These are phyloP conservation scores for Immersiporthe knoxdaviesiana DNA, from an alignment of 2,329 filamentous ascomycete genomes.

Conservation along the genomic window DNA sequence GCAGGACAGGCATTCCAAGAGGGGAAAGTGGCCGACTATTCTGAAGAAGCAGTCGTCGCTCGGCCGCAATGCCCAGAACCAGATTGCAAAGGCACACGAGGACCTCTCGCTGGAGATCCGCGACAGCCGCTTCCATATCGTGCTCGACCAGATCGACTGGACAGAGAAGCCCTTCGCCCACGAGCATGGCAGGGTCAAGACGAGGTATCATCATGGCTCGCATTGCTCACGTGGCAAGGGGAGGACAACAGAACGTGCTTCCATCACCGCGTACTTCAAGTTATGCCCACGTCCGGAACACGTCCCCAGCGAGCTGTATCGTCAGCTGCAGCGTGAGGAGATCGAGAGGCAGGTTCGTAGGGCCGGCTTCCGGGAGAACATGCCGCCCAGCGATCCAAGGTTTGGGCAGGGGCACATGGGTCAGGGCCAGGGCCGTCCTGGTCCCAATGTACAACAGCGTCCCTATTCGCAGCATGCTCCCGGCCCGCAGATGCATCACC, in stretches of 20 bases:
- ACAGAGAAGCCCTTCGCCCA: conserved; percentile 35
- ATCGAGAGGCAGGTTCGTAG: background rate
- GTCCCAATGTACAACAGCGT: conserved; percentile 5
- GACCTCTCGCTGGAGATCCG: conserved; percentile 40
- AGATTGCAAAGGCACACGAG: conserved; percentile 46
- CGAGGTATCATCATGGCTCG: conserved; percentile 33
- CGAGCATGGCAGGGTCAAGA: conserved; percentile 20
- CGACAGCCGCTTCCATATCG: conserved; percentile 45
- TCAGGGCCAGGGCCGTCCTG: conserved; percentile 9
- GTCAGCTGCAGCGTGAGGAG: conserved; percentile 17
- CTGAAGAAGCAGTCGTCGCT: conserved; percentile 34
- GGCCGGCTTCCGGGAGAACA: background rate
- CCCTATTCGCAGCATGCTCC: background rate
- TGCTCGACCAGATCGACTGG: conserved; percentile 50
- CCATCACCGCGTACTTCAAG: conserved; percentile 52
- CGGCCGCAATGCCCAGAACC: conserved; percentile 43
- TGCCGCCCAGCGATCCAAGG: background rate
- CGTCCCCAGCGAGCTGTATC: conserved; percentile 21
- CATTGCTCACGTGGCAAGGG: conserved; percentile 37
- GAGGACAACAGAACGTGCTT: conserved; percentile 42
- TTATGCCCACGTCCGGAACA: conserved; percentile 40
- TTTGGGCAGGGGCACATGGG: background rate
- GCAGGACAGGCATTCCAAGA: conserved; percentile 48
- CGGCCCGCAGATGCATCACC: background rate
- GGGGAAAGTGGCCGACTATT: conserved; percentile 31